A percentile compares a stretch with the other conserved stretches of the same genome.
These are phyloP conservation scores for Cryomyces minteri DNA, from an alignment of 495 filamentous ascomycete species.

Conservation along the genomic window DNA sequence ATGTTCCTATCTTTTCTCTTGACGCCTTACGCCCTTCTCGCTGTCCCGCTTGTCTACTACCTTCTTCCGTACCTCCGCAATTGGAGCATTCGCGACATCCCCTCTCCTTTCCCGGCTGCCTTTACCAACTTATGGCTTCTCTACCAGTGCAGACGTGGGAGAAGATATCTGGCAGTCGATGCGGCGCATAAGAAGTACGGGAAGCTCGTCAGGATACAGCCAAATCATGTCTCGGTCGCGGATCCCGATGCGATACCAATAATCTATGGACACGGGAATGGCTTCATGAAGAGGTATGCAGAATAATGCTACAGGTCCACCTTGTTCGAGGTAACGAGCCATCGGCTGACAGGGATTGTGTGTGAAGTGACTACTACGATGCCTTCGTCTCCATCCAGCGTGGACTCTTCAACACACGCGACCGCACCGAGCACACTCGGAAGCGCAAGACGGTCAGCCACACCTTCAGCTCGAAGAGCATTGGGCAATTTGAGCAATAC, in stretches of 20 bases:
- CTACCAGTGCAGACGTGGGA: slow-evolving; percentile 43
- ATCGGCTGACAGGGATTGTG: not conserved
- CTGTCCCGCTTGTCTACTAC: slow-evolving; percentile 39
- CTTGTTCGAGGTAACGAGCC: not conserved
- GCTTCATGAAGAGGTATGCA: slow-evolving; percentile 22
- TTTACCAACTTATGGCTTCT: slow-evolving; percentile 71
- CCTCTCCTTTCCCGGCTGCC: slow-evolving; percentile 46
- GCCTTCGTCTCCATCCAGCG: slow-evolving; percentile 76
- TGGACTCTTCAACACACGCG: slow-evolving; percentile 80
- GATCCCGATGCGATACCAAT: slow-evolving; percentile 36
- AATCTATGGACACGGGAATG: slow-evolving; percentile 34
- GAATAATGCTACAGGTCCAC: not conserved
- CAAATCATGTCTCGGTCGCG: slow-evolving; percentile 39
- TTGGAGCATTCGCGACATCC: slow-evolving; percentile 42
- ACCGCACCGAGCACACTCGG: slow-evolving; percentile 65
- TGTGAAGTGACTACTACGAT: slow-evolving; percentile 62
- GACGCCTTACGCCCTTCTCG: slow-evolving; percentile 38
- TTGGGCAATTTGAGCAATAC: slow-evolving; percentile 79
- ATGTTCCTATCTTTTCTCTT: slow-evolving; percentile 31
- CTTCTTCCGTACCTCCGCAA: slow-evolving; percentile 52
- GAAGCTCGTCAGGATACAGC: slow-evolving; percentile 39
- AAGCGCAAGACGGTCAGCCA: slow-evolving; percentile 83
- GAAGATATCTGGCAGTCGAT: slow-evolving; percentile 50
- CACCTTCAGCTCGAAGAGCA: slow-evolving; percentile 67
- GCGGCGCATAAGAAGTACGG: slow-evolving; percentile 53